Conservation (phyloP, 2,329 filamentous ascomycete species). For the Verticillium tricorpus region DNA sequence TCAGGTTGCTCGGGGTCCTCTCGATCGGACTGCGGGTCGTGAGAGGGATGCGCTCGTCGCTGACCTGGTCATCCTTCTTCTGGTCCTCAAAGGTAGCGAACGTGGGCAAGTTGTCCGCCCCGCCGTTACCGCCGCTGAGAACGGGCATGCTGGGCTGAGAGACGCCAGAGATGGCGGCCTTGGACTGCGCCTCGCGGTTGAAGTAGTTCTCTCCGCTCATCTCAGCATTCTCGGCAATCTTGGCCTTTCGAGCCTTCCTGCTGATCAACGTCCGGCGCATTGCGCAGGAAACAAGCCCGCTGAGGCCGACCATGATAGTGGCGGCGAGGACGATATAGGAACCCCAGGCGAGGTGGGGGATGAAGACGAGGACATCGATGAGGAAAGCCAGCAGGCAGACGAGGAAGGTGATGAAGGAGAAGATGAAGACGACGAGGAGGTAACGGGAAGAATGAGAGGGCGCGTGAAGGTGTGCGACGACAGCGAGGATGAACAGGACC, state of each 20-base stretch:
- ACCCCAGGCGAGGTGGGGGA: conserved; percentile 90
- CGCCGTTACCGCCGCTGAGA: conserved; percentile 49
- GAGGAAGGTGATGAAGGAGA: conserved; percentile 80
- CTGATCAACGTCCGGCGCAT: conserved; percentile 92
- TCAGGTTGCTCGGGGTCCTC: conserved; percentile 42
- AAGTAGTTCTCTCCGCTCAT: conserved; percentile 97
- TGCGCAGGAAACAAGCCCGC: conserved; percentile 82
- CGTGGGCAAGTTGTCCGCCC: conserved; percentile 43
- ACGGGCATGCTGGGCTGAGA: conserved; percentile 57
- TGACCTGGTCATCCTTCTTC: conserved; percentile 54
- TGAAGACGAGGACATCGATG: conserved; percentile 89
- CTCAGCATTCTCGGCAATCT: conserved; percentile 89
- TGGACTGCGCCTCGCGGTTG: conserved; percentile 58
- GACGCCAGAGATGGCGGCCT: conserved; percentile 35
- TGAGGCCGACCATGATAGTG: conserved; percentile 77
- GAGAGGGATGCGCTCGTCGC: conserved; percentile 67
- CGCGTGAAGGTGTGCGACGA: conserved; percentile 78
- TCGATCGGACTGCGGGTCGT: conserved; percentile 62
- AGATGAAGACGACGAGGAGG: conserved; percentile 77
- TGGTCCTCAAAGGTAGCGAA: conserved; percentile 67
- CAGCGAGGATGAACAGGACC: conserved; percentile 75
- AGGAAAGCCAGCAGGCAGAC: conserved; percentile 83
- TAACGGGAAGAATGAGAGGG: conserved; percentile 89
- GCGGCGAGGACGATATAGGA: conserved; percentile 90
- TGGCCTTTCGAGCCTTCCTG: conserved; percentile 86